Conservation (phyloP, 768 basidiomycete genomes). For the Xerocomellus intermedius region DNA sequence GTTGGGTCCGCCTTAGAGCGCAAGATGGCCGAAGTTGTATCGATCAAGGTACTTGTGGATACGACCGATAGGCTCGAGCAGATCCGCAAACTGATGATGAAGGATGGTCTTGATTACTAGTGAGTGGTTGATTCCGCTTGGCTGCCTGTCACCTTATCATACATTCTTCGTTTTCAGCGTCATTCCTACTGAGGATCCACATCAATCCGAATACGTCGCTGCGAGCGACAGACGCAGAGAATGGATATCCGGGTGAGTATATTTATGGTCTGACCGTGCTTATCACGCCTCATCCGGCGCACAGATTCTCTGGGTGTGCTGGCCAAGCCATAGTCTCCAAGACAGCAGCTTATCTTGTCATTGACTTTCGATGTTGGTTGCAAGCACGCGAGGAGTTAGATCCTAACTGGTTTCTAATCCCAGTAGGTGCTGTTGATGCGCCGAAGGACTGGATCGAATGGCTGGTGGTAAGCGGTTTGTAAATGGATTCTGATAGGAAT, state of each 20-base stretch:
- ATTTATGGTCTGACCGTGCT: conserved; percentile 27
- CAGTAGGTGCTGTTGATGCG: conserved; percentile 48
- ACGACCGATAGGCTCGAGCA: conserved; percentile 60
- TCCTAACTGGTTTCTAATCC: conserved; percentile 67
- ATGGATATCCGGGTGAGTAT: conserved; percentile 72
- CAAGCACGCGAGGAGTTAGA: conserved; percentile 74
- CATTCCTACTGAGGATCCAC: conserved; percentile 77
- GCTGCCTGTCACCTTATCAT: conserved; percentile 5
- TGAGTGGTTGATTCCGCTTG: conserved; percentile 37
- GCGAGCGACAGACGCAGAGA: conserved; percentile 72
- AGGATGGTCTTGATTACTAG: conserved; percentile 75
- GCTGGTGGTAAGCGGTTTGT: conserved; percentile 50
- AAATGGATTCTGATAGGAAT: neutral
- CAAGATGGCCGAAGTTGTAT: conserved; percentile 63
- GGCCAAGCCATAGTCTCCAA: conserved; percentile 71
- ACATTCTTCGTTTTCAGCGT: conserved; percentile 44
- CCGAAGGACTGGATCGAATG: conserved; percentile 80
- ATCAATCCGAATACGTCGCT: conserved; percentile 80
- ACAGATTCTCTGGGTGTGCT: conserved; percentile 61
- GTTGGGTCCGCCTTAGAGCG: conserved; percentile 72
- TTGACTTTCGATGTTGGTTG: conserved; percentile 81
- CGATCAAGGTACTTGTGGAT: conserved; percentile 51
- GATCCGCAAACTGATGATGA: conserved; percentile 62
- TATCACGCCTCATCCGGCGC: conserved; percentile 12
- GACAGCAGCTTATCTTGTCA: conserved; percentile 68